A percentile compares a stretch with the other conserved stretches of the same genome.
These are phyloP conservation scores for Chrysanthemum makinoi DNA, from an alignment of 129 eudicot genomes.

Conservation along the genomic window DNA sequence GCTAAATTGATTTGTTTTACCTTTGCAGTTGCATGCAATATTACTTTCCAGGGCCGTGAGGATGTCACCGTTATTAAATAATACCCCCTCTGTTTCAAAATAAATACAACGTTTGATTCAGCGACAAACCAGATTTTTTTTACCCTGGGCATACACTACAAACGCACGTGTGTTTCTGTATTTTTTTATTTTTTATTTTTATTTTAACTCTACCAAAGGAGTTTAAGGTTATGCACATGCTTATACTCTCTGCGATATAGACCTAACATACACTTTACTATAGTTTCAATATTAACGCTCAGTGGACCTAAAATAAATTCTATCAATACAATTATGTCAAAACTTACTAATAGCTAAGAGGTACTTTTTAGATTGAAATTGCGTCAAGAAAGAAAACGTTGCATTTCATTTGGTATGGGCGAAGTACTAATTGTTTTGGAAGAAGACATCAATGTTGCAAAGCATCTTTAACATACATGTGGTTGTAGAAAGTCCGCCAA, in stretches of 20 bases:
- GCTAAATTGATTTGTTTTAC: slow-evolving; percentile 1
- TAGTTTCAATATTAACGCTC: neutral
- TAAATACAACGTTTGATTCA: slow-evolving; percentile 16
- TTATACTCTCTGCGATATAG: neutral
- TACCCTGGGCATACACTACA: neutral
- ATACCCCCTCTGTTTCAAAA: slow-evolving; percentile 5
- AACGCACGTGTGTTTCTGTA: neutral
- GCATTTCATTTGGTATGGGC: slow-evolving; percentile 3
- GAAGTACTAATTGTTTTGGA: slow-evolving; percentile 3
- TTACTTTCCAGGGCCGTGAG: slow-evolving; percentile 5
- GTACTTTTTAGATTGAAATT: neutral
- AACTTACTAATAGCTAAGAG: slow-evolving; percentile 14
- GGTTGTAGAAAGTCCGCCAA: slow-evolving; percentile 76
- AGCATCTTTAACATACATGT: slow-evolving; percentile 61
- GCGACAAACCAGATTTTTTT: neutral
- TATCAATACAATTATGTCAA: neutral
- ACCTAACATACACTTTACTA: neutral
- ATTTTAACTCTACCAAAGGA: neutral
- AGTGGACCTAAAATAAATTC: neutral
- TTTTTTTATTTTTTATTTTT: no score
- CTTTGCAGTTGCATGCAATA: slow-evolving; percentile 16
- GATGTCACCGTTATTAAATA: slow-evolving; percentile 6
- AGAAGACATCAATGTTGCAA: slow-evolving; percentile 4
- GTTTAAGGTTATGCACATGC: neutral
- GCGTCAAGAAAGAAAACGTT: slow-evolving; percentile 1